phyloP scores from a whole-genome alignment of 495 filamentous ascomycete genomes.

The Cetradonia linearis region DNA sequence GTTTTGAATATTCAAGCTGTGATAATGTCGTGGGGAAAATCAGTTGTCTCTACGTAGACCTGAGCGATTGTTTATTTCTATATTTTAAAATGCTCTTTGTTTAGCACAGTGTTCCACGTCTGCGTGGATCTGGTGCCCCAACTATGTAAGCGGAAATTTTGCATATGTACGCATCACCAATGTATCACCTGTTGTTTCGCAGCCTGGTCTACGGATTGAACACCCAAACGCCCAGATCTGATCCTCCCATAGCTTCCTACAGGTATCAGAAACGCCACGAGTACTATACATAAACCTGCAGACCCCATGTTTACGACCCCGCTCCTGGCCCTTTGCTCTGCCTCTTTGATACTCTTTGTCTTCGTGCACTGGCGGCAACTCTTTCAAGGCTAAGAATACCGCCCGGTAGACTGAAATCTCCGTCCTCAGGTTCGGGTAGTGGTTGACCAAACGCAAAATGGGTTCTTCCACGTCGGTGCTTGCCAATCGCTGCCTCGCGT shows the following conservation, averaged over 20 bases:
- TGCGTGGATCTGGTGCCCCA: background rate
- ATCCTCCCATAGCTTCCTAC: background rate
- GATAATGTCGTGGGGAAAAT: background rate
- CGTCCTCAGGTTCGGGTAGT: slow-evolving; percentile 58
- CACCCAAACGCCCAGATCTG: background rate
- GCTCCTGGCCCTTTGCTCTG: slow-evolving; percentile 27
- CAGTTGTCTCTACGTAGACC: background rate
- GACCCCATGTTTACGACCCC: background rate
- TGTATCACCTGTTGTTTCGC: background rate
- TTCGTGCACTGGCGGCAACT: slow-evolving; percentile 53
- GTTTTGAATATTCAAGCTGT: background rate
- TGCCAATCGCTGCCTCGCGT: slow-evolving; percentile 62
- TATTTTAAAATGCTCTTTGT: background rate
- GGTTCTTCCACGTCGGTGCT: slow-evolving; percentile 46
- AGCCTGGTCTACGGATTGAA: background rate
- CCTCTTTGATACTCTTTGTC: slow-evolving; percentile 40
- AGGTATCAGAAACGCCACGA: background rate
- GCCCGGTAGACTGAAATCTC: slow-evolving; percentile 64
- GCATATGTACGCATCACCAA: background rate
- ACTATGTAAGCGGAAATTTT: background rate
- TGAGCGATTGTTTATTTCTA: background rate
- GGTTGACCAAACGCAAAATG: slow-evolving; percentile 68
- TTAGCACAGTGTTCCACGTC: background rate
- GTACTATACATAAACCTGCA: background rate
- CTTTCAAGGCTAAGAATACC: slow-evolving; percentile 60